Evolutionary conservation across 352 stramenopile species (phyloP).

Genomic region (Phytopythium sindhum): DNA sequence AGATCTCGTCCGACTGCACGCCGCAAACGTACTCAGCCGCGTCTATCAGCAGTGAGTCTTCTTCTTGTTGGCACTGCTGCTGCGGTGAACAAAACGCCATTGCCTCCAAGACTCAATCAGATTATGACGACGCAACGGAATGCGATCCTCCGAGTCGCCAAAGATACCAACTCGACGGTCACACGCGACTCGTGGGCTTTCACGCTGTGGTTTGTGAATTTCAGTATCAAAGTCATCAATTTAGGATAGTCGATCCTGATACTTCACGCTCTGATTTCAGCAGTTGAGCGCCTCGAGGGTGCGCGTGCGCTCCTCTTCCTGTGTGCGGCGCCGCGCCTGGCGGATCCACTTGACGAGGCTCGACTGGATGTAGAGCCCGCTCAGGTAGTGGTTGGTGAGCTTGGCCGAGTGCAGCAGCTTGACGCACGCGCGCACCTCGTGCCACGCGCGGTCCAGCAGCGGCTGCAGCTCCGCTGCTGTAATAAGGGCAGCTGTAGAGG

Average conservation of each 20-base stretch:
- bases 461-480: constrained; percentile 14
- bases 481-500: not conserved
- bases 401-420: constrained; percentile 65
- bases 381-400: constrained; percentile 70
- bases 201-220: not conserved
- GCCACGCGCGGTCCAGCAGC: constrained; percentile 37
- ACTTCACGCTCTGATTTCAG: not conserved
- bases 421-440: constrained; percentile 55
- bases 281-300: constrained; percentile 15
- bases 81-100: not conserved
- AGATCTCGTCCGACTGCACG: constrained; percentile 45
- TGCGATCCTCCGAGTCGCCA: not conserved
- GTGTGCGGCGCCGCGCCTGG: constrained; percentile 34
- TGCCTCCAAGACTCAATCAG: not conserved
- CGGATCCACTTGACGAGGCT: constrained; percentile 59
- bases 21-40: not conserved
- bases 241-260: too few relatives aligned
- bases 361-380: constrained; percentile 53
- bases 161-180: not conserved
- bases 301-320: constrained; percentile 23
- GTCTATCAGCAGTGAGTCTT: too few relatives aligned
- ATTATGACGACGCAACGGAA: not conserved
- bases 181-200: not conserved
- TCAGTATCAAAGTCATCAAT: not conserved
- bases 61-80: not conserved